Percentiles rank a stretch among this genome's conserved stretches.
Evolutionary conservation across 495 filamentous ascomycete genomes (phyloP).

Genomic region (Trichoderma orchidacearum): DNA sequence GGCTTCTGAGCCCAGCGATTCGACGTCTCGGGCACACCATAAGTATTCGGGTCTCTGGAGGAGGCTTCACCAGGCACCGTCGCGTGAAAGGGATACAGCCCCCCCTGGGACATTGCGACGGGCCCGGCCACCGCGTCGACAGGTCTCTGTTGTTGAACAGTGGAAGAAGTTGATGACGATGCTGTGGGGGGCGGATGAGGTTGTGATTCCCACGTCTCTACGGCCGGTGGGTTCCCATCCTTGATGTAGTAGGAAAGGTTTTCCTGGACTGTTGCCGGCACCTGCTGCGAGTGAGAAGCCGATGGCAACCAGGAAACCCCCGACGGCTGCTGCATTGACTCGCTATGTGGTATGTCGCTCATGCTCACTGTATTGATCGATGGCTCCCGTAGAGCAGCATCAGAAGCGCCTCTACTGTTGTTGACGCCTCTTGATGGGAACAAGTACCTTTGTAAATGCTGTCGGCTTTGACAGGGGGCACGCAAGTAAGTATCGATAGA

Average conservation of each 20-base stretch:
- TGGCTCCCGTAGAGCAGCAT: background rate
- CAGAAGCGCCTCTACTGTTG: background rate
- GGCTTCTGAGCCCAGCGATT: slow-evolving; percentile 36
- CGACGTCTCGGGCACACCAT: slow-evolving; percentile 16
- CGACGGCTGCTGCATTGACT: background rate
- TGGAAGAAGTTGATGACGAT: background rate
- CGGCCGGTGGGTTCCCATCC: background rate
- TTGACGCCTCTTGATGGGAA: background rate
- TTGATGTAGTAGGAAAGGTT: background rate
- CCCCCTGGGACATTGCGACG: background rate
- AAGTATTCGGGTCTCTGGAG: slow-evolving; percentile 3
- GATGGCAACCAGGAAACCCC: background rate
- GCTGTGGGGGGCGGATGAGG: background rate
- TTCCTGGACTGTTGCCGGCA: background rate
- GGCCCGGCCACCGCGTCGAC: slow-evolving; percentile 3
- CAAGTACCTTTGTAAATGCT: background rate
- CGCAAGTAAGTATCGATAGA: slow-evolving; percentile 1
- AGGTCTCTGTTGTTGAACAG: background rate
- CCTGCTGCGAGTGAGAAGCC: background rate
- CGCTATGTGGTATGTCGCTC: background rate
- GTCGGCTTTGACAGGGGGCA: background rate
- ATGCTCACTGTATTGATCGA: background rate
- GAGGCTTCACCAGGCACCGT: slow-evolving; percentile 9
- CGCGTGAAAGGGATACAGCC: background rate
- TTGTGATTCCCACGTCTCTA: background rate